Evolutionary conservation across 257 asterid species (phyloP).

Genomic region (Gentiana straminea): DNA sequence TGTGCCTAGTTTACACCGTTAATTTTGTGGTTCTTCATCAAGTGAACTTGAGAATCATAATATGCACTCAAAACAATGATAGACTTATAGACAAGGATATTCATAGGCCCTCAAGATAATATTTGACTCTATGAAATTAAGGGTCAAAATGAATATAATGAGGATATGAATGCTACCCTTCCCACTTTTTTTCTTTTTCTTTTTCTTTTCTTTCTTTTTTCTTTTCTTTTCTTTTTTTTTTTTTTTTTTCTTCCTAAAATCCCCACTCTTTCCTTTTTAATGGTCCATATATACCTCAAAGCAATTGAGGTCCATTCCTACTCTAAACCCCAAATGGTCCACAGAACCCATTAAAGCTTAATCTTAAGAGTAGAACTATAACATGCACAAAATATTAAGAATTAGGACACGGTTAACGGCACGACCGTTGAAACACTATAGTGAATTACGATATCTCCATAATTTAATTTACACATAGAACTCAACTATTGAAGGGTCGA

Average conservation of each 20-base stretch:
- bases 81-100: slow-evolving; percentile 14
- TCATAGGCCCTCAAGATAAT: slow-evolving; percentile 17
- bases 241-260: too few species aligned
- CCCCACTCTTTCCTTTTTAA: background rate
- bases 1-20: background rate
- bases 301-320: background rate
- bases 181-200: background rate
- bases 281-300: slow-evolving; percentile 19
- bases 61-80: slow-evolving; percentile 14
- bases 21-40: background rate
- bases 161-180: slow-evolving; percentile 18
- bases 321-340: slow-evolving; percentile 10
- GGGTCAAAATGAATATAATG: slow-evolving; percentile 27
- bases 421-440: too few species aligned
- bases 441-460: too few species aligned
- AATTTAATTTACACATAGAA: too few species aligned
- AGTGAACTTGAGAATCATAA: slow-evolving; percentile 8
- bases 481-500: too few species aligned
- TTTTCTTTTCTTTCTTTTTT: too few species aligned
- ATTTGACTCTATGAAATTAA: slow-evolving; percentile 25
- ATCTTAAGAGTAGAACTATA: background rate
- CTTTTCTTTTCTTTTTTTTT: too few species aligned
- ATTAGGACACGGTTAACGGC: too few species aligned
- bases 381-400: too few species aligned
- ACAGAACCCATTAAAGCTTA: slow-evolving; percentile 15